Conservation (phyloP, 2,329 filamentous ascomycete species). For the Verticillium nubilum region DNA sequence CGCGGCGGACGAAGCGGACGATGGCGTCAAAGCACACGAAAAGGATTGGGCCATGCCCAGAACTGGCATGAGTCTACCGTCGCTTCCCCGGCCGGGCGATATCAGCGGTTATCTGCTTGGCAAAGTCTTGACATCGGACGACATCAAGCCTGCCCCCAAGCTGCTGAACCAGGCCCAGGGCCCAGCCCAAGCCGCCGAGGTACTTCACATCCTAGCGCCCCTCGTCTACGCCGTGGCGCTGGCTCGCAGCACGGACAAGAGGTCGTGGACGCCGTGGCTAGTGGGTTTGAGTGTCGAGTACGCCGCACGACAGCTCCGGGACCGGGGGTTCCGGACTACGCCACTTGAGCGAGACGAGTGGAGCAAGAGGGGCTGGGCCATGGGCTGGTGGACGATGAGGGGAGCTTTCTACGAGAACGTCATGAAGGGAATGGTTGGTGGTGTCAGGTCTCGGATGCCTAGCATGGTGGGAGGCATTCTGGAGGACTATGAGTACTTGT, state of each 20-base stretch:
- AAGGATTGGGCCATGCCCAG: conserved; percentile 88
- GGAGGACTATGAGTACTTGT: conserved; percentile 95
- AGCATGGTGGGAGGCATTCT: conserved; percentile 79
- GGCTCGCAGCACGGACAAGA: conserved; percentile 65
- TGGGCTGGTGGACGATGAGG: conserved; percentile 94
- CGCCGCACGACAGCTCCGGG: conserved; percentile 74
- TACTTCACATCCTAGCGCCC: conserved; percentile 87
- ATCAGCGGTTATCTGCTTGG: conserved; percentile 83
- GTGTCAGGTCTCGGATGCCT: conserved; percentile 70
- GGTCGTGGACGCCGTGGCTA: conserved; percentile 88
- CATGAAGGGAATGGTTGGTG: conserved; percentile 68
- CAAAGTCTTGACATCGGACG: conserved; percentile 89
- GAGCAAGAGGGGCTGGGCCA: conserved; percentile 78
- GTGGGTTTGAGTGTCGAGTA: conserved; percentile 81
- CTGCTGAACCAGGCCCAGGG: conserved; percentile 81
- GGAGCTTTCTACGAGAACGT: conserved; percentile 96
- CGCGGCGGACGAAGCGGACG: conserved; percentile 21
- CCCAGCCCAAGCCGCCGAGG: conserved; percentile 69
- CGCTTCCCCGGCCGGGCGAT: conserved; percentile 72
- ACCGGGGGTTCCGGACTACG: conserved; percentile 75
- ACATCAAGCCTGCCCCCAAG: conserved; percentile 86
- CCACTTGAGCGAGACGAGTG: conserved; percentile 86
- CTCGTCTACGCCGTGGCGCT: conserved; percentile 82
- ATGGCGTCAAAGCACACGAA: conserved; percentile 34
- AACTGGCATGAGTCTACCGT: conserved; percentile 80